Evolutionary conservation across 805 yeast genomes (phyloP), one percentile per base, ranked within the genome.

Genomic region (Isabelozyma heimii): DNA sequence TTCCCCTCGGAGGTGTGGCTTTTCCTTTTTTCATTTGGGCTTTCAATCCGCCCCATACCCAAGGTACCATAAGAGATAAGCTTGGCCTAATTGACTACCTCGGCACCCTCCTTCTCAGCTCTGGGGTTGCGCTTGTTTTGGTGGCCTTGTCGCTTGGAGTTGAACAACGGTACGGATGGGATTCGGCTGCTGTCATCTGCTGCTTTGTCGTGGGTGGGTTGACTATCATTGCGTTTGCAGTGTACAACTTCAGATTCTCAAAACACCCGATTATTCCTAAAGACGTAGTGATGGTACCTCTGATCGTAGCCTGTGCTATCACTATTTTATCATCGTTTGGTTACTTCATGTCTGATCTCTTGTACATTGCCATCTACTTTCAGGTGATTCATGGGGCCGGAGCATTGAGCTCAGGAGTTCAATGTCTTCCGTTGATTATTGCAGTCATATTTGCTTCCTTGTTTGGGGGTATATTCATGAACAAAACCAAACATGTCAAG

Each of bases 1-100:
- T 86, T 35, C 89, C 89, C 3, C 63, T 84, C 40, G 87, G 88
- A 12, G 89, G 84, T 1, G 49, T 70, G 1, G 77, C 83, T 0
- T 53, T 69, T 16, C 60, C 60, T 0, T 51, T 71, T 8, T 62
- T 80, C 17, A 45, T 70, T 9, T 52, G 70, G 5, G 65, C 70
- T 12, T 76, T 79, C 61, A 67, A 72, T 27, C 83, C 85, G 10
- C 81, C 81, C 5, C 61, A 57, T 35, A 72, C 79, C 1, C 59
- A 59, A 16, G 74, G 74, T n/a, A 58, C 65, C 10, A 50, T 71
- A 41, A 59, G 52, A 20, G 62, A 67, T 15, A 77, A 77, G 47
- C 49, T 80, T 8, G 47, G 50, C n/a, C 52, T 60, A 17, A 63
- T 83, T 46, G 87, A 83, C 61, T 76, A 68, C 52, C 9, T 45